Evolutionary conservation across 2,329 filamentous ascomycete genomes (phyloP).

Genomic region (Diaporthe citriasiana): DNA sequence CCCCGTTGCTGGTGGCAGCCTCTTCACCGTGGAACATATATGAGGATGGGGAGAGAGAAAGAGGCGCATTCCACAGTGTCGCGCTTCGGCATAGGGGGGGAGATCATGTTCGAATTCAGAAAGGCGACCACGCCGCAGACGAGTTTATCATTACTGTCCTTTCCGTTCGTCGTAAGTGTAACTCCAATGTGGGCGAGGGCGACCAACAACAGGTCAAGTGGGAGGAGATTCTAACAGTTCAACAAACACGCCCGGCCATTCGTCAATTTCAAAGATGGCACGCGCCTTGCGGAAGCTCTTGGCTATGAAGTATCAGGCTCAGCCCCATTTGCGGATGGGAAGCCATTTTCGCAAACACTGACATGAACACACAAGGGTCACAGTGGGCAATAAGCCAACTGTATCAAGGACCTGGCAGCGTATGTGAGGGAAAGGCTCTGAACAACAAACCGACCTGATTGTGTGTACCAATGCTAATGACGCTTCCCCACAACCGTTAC

Average conservation of each 20-base stretch:
- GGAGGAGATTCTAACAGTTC: not conserved
- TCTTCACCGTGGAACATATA: too few species aligned
- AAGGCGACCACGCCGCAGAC: not conserved
- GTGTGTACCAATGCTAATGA: slow-evolving; percentile 13
- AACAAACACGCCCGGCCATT: not conserved
- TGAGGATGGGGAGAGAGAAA: not conserved
- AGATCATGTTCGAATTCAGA: not conserved
- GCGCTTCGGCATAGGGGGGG: not conserved
- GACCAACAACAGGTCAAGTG: not conserved
- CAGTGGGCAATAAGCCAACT: not conserved
- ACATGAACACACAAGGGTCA: not conserved
- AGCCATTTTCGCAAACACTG: not conserved
- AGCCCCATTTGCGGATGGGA: not conserved
- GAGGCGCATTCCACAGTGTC: not conserved
- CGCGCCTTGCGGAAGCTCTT: not conserved
- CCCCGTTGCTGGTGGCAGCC: not conserved
- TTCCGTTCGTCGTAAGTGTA: too few species aligned
- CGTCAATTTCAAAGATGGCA: not conserved
- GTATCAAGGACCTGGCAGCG: not conserved
- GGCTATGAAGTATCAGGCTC: not conserved
- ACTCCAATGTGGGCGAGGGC: too few species aligned
- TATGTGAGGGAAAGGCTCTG: not conserved
- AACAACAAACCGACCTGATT: not conserved
- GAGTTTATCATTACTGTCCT: too few species aligned
- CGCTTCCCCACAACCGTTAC: slow-evolving; percentile 1